Base-by-base conservation (phyloP, 768 basidiomycete genomes). In the Lepiota venenata region DNA sequence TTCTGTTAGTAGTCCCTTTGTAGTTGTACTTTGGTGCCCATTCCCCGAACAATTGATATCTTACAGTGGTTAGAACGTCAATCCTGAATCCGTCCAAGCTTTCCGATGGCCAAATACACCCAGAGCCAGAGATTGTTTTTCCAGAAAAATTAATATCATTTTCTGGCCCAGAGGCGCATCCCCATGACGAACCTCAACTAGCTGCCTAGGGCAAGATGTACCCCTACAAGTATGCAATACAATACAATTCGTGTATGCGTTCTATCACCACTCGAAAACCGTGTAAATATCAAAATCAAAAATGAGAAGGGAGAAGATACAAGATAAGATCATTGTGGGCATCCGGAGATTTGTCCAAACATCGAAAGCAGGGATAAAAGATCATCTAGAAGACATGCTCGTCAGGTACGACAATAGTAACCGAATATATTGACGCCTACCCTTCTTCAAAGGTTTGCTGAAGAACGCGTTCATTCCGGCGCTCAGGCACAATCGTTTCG, bases 391-490 rank as follows among this genome's bases (percentile, higher is more conserved):
- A 21, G 44, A 22, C 7, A 15, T 16, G 55, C 8, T 32, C 38
- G 44, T 56, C 29, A 54, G 52, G 6, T 18, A 15, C 15, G 32
- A 4, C 21, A 32, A 27, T 4, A 6, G 8, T 5, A 16, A 39
- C 35, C 15, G 22, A 12, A 50, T 20, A 37, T 38, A 4, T 32
- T 1, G 18, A 9, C 14, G 61, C 74, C 50, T 54, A 83, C 84
- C 70, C 63, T 81, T 84, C 61, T 74, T 81, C 38, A 88, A 68
- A 11, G 88, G 88, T 68, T 90, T 90, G 63, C 81, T 86, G 59
- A 88, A 79, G 65, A 88, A 90, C 3, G 76, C 73, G 61, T 88
- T 87, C 88, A 90, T 90, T 9, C 88, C 88, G 2, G 85, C 84
- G 58, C 84, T 87, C n/a, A 88, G 66, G 60, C 87, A 90, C 9